phyloP scores from a whole-genome alignment of 768 basidiomycete species.

The Suillus brevipes region DNA sequence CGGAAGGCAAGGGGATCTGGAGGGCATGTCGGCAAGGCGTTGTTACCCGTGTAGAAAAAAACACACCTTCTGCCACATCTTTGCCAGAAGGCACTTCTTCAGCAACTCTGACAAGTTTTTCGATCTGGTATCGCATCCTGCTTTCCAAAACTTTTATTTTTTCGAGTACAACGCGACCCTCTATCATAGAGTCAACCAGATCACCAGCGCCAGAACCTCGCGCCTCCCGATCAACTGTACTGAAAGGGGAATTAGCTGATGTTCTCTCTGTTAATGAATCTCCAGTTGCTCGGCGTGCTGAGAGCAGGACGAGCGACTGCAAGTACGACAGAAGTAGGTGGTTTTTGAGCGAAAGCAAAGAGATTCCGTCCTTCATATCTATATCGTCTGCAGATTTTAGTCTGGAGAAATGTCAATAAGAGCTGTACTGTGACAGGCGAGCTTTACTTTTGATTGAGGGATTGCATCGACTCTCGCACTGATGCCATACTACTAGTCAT shows the following conservation, averaged over 20 bases:
- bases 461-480: slow-evolving; percentile 54
- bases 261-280: slow-evolving; percentile 56
- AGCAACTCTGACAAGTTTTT: slow-evolving; percentile 83
- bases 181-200: slow-evolving; percentile 75
- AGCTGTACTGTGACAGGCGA: background rate
- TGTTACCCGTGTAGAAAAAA: background rate
- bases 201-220: slow-evolving; percentile 71
- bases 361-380: slow-evolving; percentile 78
- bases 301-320: slow-evolving; percentile 75
- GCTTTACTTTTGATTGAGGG: slow-evolving; percentile 53
- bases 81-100: slow-evolving; percentile 52
- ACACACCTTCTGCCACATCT: slow-evolving; percentile 59
- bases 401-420: slow-evolving; percentile 28
- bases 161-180: slow-evolving; percentile 82
- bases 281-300: slow-evolving; percentile 68
- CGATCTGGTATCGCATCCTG: slow-evolving; percentile 93
- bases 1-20: slow-evolving; percentile 90
- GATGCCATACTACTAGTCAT: slow-evolving; percentile 66
- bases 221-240: slow-evolving; percentile 44
- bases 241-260: slow-evolving; percentile 53
- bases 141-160: slow-evolving; percentile 83
- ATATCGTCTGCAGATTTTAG: slow-evolving; percentile 35
- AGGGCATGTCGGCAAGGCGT: slow-evolving; percentile 4
- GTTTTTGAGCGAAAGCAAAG: slow-evolving; percentile 86
- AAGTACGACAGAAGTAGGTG: slow-evolving; percentile 82